These are phyloP conservation scores for Ramaria rubella DNA, from an alignment of 768 basidiomycete genomes.

Conservation along the genomic window DNA sequence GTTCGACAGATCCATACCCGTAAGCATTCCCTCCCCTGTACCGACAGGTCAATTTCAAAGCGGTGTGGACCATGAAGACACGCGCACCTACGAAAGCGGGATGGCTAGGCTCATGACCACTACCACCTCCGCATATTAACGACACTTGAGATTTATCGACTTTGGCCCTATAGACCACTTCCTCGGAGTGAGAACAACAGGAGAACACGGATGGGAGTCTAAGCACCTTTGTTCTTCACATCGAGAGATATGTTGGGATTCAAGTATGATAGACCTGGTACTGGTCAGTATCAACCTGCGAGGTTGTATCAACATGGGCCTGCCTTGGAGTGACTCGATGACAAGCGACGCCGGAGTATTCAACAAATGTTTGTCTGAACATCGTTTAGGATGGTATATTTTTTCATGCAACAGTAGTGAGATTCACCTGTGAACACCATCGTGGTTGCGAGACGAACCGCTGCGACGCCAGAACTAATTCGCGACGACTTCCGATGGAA, in stretches of 20 bases:
- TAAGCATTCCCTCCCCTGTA: conserved; percentile 72
- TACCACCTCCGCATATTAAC: conserved; percentile 77
- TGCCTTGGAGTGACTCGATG: conserved; percentile 68
- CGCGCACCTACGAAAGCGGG: conserved; percentile 77
- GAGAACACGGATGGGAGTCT: not conserved
- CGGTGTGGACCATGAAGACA: not conserved
- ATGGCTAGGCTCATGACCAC: conserved; percentile 90
- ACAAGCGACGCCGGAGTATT: conserved; percentile 69
- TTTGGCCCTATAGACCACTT: conserved; percentile 58
- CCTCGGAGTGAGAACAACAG: conserved; percentile 11
- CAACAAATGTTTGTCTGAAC: conserved; percentile 63
- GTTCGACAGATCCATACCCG: conserved; percentile 36
- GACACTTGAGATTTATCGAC: conserved; percentile 62
- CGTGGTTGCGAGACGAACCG: not conserved
- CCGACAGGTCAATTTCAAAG: not conserved
- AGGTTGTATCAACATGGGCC: conserved; percentile 21
- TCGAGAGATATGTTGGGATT: conserved; percentile 75
- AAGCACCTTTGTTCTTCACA: conserved; percentile 58
- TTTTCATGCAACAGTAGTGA: too few relatives aligned
- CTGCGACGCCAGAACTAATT: not conserved
- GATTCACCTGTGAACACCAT: conserved; percentile 10
- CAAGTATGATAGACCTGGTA: conserved; percentile 23
- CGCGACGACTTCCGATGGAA: not conserved
- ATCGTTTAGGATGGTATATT: not conserved
- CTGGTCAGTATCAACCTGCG: not conserved